Evolutionary conservation across 1,139 yeast genomes (phyloP).

Genomic region (Protomyces pachydermus): DNA sequence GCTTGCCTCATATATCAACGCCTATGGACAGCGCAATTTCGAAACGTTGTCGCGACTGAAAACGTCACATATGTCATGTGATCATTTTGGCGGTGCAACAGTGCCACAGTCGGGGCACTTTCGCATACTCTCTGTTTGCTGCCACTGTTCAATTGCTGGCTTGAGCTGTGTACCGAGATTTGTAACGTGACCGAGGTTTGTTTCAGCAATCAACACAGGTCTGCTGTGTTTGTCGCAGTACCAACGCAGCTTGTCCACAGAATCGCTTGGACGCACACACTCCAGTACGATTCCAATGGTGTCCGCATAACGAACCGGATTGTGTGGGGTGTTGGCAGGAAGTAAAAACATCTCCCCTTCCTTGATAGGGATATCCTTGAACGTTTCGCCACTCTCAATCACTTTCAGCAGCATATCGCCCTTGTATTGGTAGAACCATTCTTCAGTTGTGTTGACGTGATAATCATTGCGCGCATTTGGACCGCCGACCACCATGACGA

Average conservation of each 20-base stretch:
- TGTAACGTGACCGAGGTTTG: conserved; percentile 63
- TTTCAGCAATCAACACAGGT: conserved; percentile 51
- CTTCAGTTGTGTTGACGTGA: conserved; percentile 91
- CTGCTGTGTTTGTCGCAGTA: conserved; percentile 59
- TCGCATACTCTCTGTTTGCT: conserved; percentile 55
- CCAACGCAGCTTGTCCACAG: conserved; percentile 72
- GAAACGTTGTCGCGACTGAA: background rate
- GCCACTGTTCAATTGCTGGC: conserved; percentile 70
- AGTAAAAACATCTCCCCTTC: conserved; percentile 86
- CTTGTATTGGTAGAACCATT: conserved; percentile 46
- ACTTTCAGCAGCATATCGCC: conserved; percentile 69
- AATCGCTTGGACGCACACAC: conserved; percentile 74
- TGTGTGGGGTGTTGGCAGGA: conserved; percentile 82
- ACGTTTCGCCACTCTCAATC: conserved; percentile 64
- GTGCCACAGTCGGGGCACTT: conserved; percentile 76
- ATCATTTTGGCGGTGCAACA: conserved; percentile 34
- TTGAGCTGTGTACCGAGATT: conserved; percentile 91
- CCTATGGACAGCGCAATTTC: background rate
- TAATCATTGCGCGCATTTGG: conserved; percentile 92
- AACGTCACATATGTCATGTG: background rate
- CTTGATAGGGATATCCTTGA: conserved; percentile 65
- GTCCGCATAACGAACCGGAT: conserved; percentile 78
- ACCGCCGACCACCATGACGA: conserved; percentile 92
- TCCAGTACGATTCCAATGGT: conserved; percentile 93
- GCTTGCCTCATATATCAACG: too few relatives aligned